These are phyloP conservation scores for Mortierella sp. DNA, from an alignment of 371 early-diverging fungal species.

Conservation along the genomic window DNA sequence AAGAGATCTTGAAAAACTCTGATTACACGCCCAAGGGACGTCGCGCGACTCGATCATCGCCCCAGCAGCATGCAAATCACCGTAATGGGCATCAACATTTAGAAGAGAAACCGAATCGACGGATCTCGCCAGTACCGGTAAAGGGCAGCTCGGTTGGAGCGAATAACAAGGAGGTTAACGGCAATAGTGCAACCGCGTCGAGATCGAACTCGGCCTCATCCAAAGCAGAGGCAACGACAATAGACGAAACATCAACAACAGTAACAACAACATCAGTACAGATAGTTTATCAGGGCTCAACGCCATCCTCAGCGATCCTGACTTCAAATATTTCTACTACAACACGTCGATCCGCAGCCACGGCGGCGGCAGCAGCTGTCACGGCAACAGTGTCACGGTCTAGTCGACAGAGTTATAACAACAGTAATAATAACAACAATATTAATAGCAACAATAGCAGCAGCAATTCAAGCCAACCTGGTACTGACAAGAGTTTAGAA, in stretches of 20 bases:
- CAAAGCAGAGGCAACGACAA: not conserved
- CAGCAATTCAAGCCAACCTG: slow-evolving; percentile 5
- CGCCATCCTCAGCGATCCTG: slow-evolving; percentile 44
- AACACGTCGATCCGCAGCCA: slow-evolving; percentile 52
- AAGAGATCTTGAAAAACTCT: slow-evolving; percentile 46
- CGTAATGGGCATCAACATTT: slow-evolving; percentile 19
- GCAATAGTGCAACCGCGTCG: not conserved
- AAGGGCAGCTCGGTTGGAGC: slow-evolving; percentile 7
- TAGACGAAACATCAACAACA: slow-evolving; percentile 3
- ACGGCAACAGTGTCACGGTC: slow-evolving; percentile 34
- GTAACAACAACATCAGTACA: not conserved
- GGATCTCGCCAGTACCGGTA: slow-evolving; percentile 18
- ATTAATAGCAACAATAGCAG: slow-evolving; percentile 6
- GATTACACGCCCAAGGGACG: slow-evolving; percentile 40
- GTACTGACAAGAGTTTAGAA: slow-evolving; percentile 15
- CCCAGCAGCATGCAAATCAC: slow-evolving; percentile 29
- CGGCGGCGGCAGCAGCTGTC: slow-evolving; percentile 47
- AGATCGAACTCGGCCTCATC: slow-evolving; percentile 7
- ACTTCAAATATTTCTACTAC: slow-evolving; percentile 45
- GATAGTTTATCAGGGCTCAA: slow-evolving; percentile 16
- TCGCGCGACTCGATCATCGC: slow-evolving; percentile 51
- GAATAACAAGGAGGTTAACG: not conserved
- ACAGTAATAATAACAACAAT: slow-evolving; percentile 1
- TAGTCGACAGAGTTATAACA: slow-evolving; percentile 32
- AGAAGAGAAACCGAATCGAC: slow-evolving; percentile 29